A percentile compares a stretch with the other conserved stretches of the same genome.
phyloP scores from a whole-genome alignment of 345 rosid species.

The Nephelium lappaceum region DNA sequence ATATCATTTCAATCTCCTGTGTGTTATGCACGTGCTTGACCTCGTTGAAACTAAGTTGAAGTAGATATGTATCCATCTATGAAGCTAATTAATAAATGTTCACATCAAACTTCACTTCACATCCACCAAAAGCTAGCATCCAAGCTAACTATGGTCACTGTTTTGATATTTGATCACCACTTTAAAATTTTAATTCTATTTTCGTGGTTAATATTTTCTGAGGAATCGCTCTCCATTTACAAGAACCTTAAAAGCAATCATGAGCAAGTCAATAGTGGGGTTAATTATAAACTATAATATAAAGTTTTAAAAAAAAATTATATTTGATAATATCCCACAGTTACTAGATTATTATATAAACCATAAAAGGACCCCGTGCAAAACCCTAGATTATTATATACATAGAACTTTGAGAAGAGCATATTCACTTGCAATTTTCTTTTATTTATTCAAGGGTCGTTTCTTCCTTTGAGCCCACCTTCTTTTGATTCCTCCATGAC shows the following conservation, averaged over 20 bases:
- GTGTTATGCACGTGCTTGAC: neutral
- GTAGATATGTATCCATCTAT: too few species aligned
- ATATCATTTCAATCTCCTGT: neutral
- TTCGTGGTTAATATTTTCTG: slow-evolving; percentile 13
- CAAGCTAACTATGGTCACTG: too few species aligned
- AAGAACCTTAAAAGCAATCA: slow-evolving; percentile 22
- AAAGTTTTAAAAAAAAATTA: neutral
- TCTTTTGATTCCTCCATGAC: slow-evolving; percentile 15
- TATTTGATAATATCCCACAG: slow-evolving; percentile 6
- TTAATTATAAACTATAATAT: neutral
- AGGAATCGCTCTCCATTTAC: slow-evolving; percentile 11
- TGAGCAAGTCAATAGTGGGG: slow-evolving; percentile 35
- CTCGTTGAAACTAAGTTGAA: neutral
- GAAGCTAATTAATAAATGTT: too few species aligned
- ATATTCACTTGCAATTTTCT: neutral
- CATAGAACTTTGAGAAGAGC: neutral
- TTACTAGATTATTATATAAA: slow-evolving; percentile 13
- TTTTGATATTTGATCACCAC: neutral
- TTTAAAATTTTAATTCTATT: neutral
- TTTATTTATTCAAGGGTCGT: slow-evolving; percentile 35
- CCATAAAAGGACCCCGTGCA: slow-evolving; percentile 22
- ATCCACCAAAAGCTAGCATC: too few species aligned
- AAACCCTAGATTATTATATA: slow-evolving; percentile 19
- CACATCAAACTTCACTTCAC: neutral
- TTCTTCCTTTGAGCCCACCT: slow-evolving; percentile 36